These are phyloP conservation scores for Radiomyces spectabilis DNA, from an alignment of 192 early-diverging fungal genomes.

Conservation along the genomic window DNA sequence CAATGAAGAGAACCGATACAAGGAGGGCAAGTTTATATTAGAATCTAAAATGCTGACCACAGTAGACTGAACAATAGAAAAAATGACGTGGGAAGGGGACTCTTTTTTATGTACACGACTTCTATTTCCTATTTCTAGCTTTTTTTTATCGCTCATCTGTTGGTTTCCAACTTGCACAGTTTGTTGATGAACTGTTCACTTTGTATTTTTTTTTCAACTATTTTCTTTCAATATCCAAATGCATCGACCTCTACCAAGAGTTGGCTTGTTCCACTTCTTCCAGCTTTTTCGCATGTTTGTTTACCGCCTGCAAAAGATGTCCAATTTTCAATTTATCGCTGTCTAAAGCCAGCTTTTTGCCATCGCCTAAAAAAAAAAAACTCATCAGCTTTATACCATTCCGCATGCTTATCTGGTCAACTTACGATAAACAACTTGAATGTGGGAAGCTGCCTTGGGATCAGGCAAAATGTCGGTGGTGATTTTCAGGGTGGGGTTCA, in stretches of 20 bases:
- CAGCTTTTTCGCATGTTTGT: constrained; percentile 47
- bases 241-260: constrained; percentile 19
- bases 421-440: constrained; percentile 41
- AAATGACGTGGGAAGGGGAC: no score
- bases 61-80: background rate
- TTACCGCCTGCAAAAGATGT: constrained; percentile 33
- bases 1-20: constrained; percentile 25
- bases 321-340: constrained; percentile 41
- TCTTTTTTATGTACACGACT: no score
- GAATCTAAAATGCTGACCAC: constrained; percentile 15
- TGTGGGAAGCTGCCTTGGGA: constrained; percentile 24
- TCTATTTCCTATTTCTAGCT: no score
- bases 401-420: background rate
- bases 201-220: no score
- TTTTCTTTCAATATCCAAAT: no score
- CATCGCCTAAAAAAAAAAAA: constrained; percentile 28
- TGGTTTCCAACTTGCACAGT: background rate
- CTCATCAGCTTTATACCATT: background rate
- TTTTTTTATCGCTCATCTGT: background rate
- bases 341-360: constrained; percentile 35
- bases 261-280: constrained; percentile 44
- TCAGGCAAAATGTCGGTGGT: constrained; percentile 37
- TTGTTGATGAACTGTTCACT: no score
- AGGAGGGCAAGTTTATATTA: constrained; percentile 28
- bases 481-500: constrained; percentile 41